Percentiles rank a stretch among this genome's conserved stretches.
phyloP scores from a whole-genome alignment of 139 green algal genomes.

The Volvox africanus region DNA sequence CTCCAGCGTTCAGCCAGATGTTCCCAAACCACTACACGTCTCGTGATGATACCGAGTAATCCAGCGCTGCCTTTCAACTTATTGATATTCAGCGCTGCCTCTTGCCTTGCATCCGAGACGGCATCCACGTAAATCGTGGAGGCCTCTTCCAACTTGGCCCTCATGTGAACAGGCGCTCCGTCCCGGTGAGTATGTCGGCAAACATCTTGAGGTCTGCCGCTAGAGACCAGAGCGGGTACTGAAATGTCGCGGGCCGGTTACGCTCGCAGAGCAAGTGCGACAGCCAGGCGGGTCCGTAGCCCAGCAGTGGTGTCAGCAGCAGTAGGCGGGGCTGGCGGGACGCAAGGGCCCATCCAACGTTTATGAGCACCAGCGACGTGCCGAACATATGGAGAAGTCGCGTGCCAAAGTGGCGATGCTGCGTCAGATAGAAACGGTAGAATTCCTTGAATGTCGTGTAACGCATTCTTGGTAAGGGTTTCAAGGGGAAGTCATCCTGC shows the following conservation, averaged over 20 bases:
- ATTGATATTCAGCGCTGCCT: too few species aligned
- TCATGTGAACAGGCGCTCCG: slow-evolving; percentile 36
- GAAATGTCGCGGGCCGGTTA: slow-evolving; percentile 63
- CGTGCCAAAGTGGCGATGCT: slow-evolving; percentile 53
- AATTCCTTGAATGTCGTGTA: slow-evolving; percentile 55
- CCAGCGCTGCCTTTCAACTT: too few species aligned
- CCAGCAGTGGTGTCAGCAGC: slow-evolving; percentile 40
- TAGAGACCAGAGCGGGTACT: slow-evolving; percentile 57
- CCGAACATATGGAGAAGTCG: slow-evolving; percentile 57
- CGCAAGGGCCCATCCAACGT: not conserved
- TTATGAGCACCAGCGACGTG: slow-evolving; percentile 31
- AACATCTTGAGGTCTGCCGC: slow-evolving; percentile 58
- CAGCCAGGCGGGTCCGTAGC: slow-evolving; percentile 51
- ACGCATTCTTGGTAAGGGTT: not conserved
- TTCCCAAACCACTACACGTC: too few species aligned
- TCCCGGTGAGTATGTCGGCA: slow-evolving; percentile 53
- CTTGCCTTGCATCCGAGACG: too few species aligned
- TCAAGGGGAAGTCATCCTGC: too few species aligned
- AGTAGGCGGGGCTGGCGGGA: not conserved
- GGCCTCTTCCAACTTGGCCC: not conserved
- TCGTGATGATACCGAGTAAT: too few species aligned
- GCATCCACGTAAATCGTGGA: too few species aligned
- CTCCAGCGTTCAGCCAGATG: too few species aligned
- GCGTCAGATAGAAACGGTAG: slow-evolving; percentile 57
- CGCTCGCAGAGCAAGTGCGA: slow-evolving; percentile 53